Evolutionary conservation across 305 asterid genomes (phyloP).

Genomic region (Petunia hybrid): DNA sequence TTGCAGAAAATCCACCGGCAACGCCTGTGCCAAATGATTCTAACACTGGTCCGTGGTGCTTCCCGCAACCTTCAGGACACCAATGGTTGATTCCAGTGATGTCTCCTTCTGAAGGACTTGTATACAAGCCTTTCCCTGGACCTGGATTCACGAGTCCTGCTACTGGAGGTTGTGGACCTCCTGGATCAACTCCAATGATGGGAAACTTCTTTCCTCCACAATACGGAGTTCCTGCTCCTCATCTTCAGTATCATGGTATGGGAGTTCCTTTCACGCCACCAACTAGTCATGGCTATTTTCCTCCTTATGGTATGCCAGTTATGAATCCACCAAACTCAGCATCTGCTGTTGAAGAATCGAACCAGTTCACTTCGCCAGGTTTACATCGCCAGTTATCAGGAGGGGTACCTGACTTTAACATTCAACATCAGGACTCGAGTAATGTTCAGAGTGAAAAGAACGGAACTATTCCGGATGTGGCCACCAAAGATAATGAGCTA

Average conservation of each 20-base stretch:
- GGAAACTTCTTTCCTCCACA: constrained; percentile 56
- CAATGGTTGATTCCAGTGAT: constrained; percentile 92
- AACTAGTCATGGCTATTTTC: constrained; percentile 58
- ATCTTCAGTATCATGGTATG: constrained; percentile 53
- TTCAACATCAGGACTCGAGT: constrained; percentile 28
- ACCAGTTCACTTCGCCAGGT: constrained; percentile 17
- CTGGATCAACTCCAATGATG: constrained; percentile 46
- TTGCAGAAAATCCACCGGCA: constrained; percentile 39
- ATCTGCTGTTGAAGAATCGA: constrained; percentile 28
- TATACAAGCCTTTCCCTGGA: constrained; percentile 83
- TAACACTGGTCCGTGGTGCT: constrained; percentile 46
- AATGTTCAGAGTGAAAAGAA: constrained; percentile 40
- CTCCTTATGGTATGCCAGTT: constrained; percentile 63
- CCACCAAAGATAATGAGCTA: constrained; percentile 52
- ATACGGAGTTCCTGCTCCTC: constrained; percentile 58
- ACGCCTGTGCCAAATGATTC: constrained; percentile 45
- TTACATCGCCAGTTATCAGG: constrained; percentile 29
- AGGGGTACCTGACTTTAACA: neutral
- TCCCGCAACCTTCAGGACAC: constrained; percentile 65
- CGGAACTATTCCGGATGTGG: constrained; percentile 31
- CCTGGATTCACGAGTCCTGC: constrained; percentile 52
- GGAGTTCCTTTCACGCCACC: constrained; percentile 47
- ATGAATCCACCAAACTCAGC: constrained; percentile 53
- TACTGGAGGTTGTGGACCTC: constrained; percentile 51
- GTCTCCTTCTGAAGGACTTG: constrained; percentile 92